These are phyloP conservation scores for Xylariaceae sp. DNA, from an alignment of 2,329 filamentous ascomycete genomes.

Conservation along the genomic window DNA sequence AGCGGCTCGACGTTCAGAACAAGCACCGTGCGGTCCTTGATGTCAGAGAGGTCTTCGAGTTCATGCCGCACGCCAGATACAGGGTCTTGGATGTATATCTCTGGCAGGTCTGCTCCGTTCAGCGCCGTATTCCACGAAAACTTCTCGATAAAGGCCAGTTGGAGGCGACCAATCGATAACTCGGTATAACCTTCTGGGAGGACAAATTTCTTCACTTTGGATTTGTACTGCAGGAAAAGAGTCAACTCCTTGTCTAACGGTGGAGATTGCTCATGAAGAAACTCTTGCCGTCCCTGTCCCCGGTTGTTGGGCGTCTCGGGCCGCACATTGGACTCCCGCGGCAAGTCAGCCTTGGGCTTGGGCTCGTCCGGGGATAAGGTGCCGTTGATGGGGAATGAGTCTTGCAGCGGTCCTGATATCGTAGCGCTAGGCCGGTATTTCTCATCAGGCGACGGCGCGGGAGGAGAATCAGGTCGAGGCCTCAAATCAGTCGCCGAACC, in stretches of 20 bases:
- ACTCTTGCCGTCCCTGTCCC: slow-evolving; percentile 50
- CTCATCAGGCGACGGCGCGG: slow-evolving; percentile 59
- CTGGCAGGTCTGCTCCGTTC: slow-evolving; percentile 85
- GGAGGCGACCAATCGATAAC: slow-evolving; percentile 78
- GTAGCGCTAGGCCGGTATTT: slow-evolving; percentile 56
- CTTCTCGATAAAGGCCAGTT: slow-evolving; percentile 97
- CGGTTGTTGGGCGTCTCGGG: slow-evolving; percentile 38
- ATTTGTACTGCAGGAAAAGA: slow-evolving; percentile 92
- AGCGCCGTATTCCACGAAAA: slow-evolving; percentile 98
- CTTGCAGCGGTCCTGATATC: slow-evolving; percentile 51
- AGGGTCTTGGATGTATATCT: slow-evolving; percentile 96
- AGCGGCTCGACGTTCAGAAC: slow-evolving; percentile 88
- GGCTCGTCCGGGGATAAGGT: slow-evolving; percentile 28
- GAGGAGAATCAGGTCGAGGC: slow-evolving; percentile 38
- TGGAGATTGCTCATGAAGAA: slow-evolving; percentile 60
- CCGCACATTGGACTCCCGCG: slow-evolving; percentile 21
- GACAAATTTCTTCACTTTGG: slow-evolving; percentile 93
- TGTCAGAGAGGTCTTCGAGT: slow-evolving; percentile 84
- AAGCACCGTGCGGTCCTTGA: slow-evolving; percentile 93
- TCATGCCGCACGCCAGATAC: slow-evolving; percentile 96
- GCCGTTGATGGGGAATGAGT: slow-evolving; percentile 37
- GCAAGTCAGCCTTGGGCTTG: slow-evolving; percentile 17
- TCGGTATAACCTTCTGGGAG: slow-evolving; percentile 78
- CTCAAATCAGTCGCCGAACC: slow-evolving; percentile 28
- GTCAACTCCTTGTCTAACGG: slow-evolving; percentile 80